These are phyloP conservation scores for Leccinellum rugosiceps DNA, from an alignment of 768 basidiomycete species.

Conservation along the genomic window DNA sequence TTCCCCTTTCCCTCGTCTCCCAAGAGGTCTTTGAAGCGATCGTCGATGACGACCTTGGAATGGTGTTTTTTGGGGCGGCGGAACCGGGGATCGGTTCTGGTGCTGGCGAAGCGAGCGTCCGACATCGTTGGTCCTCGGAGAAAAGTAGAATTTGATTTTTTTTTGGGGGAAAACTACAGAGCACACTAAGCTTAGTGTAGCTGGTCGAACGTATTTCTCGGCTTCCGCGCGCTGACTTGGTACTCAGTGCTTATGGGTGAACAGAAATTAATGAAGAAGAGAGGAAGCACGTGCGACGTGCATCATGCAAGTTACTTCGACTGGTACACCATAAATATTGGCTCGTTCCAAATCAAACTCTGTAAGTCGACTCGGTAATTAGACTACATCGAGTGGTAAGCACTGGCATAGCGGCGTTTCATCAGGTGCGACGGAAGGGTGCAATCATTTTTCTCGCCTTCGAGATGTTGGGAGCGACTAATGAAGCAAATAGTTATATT, in stretches of 20 bases:
- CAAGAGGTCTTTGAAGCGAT: constrained; percentile 85
- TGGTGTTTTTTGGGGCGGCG: constrained; percentile 75
- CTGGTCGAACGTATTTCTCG: background rate
- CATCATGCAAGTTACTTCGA: no score
- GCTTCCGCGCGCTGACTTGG: background rate
- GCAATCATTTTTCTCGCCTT: no score
- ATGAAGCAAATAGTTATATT: no score
- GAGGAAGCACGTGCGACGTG: background rate
- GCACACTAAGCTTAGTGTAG: background rate
- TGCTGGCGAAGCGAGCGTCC: constrained; percentile 83
- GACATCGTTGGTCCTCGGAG: constrained; percentile 40
- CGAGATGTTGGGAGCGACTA: no score
- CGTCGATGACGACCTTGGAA: constrained; percentile 84
- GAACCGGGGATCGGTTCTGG: constrained; percentile 93
- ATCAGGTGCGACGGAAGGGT: background rate
- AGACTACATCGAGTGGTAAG: background rate
- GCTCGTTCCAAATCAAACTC: background rate
- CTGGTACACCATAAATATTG: no score
- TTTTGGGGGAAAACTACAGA: background rate
- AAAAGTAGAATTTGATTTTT: background rate
- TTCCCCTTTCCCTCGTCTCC: constrained; percentile 40
- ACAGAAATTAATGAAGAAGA: no score
- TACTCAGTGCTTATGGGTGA: no score
- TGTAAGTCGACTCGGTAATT: background rate
- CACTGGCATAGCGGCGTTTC: background rate